Conservation (phyloP, 1,284 basidiomycete species). For the Microbotryomycetes sp. region DNA sequence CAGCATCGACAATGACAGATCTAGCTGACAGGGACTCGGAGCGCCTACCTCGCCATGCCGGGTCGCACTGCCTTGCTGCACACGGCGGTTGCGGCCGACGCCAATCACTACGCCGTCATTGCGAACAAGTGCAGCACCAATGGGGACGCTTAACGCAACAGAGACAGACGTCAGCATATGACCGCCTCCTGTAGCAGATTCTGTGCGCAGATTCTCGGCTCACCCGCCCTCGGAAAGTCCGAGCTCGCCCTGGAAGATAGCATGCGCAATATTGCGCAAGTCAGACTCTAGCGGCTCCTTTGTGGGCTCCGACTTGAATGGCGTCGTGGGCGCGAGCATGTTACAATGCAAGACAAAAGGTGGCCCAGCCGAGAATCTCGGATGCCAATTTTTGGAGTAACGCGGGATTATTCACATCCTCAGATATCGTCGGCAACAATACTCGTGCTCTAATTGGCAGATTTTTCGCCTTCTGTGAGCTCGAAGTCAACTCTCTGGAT, state of each 20-base stretch:
- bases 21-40: not conserved
- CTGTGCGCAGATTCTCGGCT: too few species aligned
- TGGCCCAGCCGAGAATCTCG: too few species aligned
- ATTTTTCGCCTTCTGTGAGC: too few species aligned
- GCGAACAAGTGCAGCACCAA: slow-evolving; percentile 23
- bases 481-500: too few species aligned
- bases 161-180: too few species aligned
- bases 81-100: slow-evolving; percentile 25
- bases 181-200: too few species aligned
- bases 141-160: too few species aligned
- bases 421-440: too few species aligned
- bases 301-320: slow-evolving; percentile 16
- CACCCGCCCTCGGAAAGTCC: slow-evolving; percentile 16
- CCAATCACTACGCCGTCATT: slow-evolving; percentile 26
- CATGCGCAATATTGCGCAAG: slow-evolving; percentile 16
- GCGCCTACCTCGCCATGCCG: slow-evolving; percentile 26
- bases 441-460: too few species aligned
- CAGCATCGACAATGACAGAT: too few species aligned
- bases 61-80: slow-evolving; percentile 17
- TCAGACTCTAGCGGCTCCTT: slow-evolving; percentile 3
- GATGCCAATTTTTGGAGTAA: too few species aligned
- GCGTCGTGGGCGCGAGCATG: slow-evolving; percentile 9
- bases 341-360: not conserved
- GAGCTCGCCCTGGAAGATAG: slow-evolving; percentile 21
- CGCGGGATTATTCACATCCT: too few species aligned